A percentile compares a stretch with the other conserved stretches of the same genome.
These are phyloP conservation scores for Penicillium expansum DNA, from an alignment of 2,329 filamentous ascomycete genomes.

Conservation along the genomic window DNA sequence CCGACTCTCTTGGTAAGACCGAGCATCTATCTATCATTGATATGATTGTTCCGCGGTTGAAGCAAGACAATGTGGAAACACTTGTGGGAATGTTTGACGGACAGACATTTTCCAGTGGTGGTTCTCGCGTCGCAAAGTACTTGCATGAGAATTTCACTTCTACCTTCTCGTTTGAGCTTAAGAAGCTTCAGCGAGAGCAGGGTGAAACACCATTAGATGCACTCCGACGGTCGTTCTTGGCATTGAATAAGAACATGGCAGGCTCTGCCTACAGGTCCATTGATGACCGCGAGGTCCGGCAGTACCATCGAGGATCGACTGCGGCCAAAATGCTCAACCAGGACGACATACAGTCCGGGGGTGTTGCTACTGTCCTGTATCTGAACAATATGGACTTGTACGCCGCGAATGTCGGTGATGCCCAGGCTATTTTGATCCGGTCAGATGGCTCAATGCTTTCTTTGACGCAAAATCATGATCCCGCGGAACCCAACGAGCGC, in stretches of 20 bases:
- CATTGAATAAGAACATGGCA: conserved; percentile 90
- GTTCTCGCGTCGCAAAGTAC: conserved; percentile 94
- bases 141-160: conserved; percentile 92
- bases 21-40: conserved; percentile 96
- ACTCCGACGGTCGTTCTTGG: conserved; percentile 78
- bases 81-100: conserved; percentile 95
- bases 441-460: conserved; percentile 80
- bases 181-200: conserved; percentile 63
- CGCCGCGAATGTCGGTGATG: conserved; percentile 92
- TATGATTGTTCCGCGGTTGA: conserved; percentile 88
- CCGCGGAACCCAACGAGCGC: conserved; percentile 78
- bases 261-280: conserved; percentile 76
- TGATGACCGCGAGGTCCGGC: conserved; percentile 65
- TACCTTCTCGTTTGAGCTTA: conserved; percentile 79
- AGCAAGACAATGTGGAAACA: conserved; percentile 84
- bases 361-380: conserved; percentile 88
- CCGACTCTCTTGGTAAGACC: conserved; percentile 86
- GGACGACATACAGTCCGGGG: conserved; percentile 85
- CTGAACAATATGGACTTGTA: conserved; percentile 86
- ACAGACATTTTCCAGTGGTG: conserved; percentile 80
- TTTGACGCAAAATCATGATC: conserved; percentile 88
- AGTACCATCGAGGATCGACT: conserved; percentile 65
- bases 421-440: conserved; percentile 91
- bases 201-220: conserved; percentile 79
- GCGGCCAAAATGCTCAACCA: conserved; percentile 76